A percentile compares a stretch with the other conserved stretches of the same genome.
phyloP scores from a whole-genome alignment of 176 grass and related monocot species.

The Aegilops sharonensis region DNA sequence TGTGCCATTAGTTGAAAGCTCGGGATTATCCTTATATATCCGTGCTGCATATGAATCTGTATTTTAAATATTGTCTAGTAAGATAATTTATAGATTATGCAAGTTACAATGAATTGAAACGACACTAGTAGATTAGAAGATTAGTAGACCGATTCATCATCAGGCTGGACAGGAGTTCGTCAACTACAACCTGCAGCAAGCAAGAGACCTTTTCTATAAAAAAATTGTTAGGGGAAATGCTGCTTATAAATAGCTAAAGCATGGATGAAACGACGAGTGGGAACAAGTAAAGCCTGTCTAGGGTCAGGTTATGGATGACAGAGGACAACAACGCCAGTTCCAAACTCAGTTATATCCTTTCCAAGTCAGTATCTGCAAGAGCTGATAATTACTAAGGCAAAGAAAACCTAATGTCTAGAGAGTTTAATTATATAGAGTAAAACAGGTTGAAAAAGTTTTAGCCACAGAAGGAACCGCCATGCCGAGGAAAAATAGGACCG shows the following conservation, averaged over 20 bases:
- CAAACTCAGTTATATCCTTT: background rate
- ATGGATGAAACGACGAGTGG: background rate
- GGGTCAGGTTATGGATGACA: background rate
- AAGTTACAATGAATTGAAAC: background rate
- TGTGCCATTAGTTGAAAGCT: background rate
- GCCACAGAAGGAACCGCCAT: no score
- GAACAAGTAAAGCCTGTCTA: slow-evolving; percentile 3
- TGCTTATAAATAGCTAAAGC: background rate
- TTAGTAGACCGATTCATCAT: background rate
- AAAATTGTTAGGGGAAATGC: background rate
- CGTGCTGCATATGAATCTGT: background rate
- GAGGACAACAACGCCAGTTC: background rate
- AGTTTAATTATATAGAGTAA: no score
- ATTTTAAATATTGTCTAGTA: background rate
- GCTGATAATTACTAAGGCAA: background rate
- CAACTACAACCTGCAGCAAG: background rate
- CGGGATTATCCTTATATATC: background rate
- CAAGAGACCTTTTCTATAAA: background rate
- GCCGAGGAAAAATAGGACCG: no score
- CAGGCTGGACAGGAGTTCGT: background rate
- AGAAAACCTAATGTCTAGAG: background rate
- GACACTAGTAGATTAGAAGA: background rate
- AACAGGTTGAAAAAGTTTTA: no score
- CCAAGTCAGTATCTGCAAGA: background rate
- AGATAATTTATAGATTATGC: background rate